Percentiles rank a stretch among this genome's conserved stretches.
Conservation (phyloP, 2,329 filamentous ascomycete species). For the Colletotrichum lindemuthianum region DNA sequence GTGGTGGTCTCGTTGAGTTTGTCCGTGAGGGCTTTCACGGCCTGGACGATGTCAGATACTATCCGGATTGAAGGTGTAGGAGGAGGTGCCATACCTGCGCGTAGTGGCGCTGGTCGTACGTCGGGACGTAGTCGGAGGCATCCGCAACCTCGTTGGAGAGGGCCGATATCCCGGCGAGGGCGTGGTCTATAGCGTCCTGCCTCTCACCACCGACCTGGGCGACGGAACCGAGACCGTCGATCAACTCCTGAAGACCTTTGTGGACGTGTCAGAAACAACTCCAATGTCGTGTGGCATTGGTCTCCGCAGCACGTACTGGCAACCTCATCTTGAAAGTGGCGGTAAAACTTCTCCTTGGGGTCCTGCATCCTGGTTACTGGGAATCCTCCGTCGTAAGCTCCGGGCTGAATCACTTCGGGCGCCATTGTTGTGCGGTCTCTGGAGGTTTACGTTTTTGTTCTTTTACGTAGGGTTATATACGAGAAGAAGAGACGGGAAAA, state of each 20-base stretch:
- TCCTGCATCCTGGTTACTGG: conserved; percentile 51
- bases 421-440: conserved; percentile 26
- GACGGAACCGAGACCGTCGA: conserved; percentile 51
- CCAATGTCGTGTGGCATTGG: background rate
- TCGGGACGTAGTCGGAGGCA: conserved; percentile 81
- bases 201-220: conserved; percentile 76
- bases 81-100: conserved; percentile 66
- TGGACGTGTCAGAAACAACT: conserved; percentile 6
- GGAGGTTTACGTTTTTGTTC: background rate
- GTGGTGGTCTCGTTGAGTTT: conserved; percentile 77
- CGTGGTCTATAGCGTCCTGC: conserved; percentile 82
- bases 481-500: background rate
- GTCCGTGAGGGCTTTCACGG: conserved; percentile 83
- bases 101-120: conserved; percentile 91
- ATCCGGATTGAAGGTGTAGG: conserved; percentile 44
- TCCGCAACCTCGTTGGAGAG: conserved; percentile 88
- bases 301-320: conserved; percentile 63
- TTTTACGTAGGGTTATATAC: background rate
- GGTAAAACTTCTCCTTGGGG: conserved; percentile 83
- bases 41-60: conserved; percentile 52
- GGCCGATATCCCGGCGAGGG: conserved; percentile 80
- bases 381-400: conserved; percentile 27
- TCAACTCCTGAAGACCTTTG: conserved; percentile 69
- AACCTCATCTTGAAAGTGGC: conserved; percentile 81
- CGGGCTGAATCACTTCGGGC: conserved; percentile 36